phyloP scores from a whole-genome alignment of 2,329 filamentous ascomycete species.

The Sporothrix curviconia region DNA sequence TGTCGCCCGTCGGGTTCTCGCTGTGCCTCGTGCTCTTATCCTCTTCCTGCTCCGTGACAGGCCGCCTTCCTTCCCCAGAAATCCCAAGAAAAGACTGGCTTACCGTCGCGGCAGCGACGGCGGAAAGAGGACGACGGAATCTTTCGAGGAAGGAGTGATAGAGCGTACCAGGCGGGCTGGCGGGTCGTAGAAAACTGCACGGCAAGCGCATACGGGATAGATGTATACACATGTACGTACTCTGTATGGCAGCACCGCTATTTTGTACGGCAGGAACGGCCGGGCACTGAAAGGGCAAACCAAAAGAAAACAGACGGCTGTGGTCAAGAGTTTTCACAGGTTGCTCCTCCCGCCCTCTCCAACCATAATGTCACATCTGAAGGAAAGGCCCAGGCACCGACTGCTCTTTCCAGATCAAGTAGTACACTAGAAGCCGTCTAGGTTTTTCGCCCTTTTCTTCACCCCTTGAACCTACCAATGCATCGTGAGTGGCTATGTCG shows the following conservation, averaged over 20 bases:
- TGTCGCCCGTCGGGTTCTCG: slow-evolving; percentile 1
- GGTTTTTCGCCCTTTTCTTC: too few relatives aligned
- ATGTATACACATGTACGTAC: too few relatives aligned
- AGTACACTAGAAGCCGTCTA: too few relatives aligned
- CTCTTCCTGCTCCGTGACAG: not conserved
- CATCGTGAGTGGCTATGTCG: too few relatives aligned
- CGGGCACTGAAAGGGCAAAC: not conserved
- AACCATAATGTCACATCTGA: too few relatives aligned
- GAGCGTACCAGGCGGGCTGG: not conserved
- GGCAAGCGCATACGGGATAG: too few relatives aligned
- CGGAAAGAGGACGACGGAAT: not conserved
- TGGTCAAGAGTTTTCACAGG: not conserved
- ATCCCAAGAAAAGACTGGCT: not conserved
- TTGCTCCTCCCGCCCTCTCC: not conserved
- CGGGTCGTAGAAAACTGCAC: not conserved
- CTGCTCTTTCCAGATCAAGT: too few relatives aligned
- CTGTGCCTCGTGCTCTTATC: not conserved
- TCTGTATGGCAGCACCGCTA: not conserved
- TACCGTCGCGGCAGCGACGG: not conserved
- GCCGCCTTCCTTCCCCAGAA: not conserved
- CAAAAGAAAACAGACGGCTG: not conserved
- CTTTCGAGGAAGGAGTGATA: not conserved
- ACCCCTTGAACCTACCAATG: too few relatives aligned
- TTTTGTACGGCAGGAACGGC: not conserved
- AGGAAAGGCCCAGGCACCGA: too few relatives aligned